Percentiles rank a stretch among this genome's conserved stretches.
Evolutionary conservation across 169 alveolate species (phyloP).

Genomic region (Perkinsus olseni): DNA sequence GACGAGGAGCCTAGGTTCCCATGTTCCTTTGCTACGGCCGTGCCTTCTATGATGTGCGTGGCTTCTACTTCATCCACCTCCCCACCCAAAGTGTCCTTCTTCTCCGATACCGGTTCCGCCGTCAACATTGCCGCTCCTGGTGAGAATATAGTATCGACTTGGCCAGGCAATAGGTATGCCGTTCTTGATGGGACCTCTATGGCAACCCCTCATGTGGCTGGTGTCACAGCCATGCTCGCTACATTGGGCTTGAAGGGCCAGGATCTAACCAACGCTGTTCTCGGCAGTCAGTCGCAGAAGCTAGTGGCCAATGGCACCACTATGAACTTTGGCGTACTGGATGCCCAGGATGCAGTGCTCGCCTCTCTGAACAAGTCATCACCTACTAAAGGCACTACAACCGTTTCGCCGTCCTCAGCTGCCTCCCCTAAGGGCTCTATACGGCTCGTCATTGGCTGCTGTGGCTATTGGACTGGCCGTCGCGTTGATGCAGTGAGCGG

Average conservation of each 20-base stretch:
- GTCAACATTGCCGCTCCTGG: constrained; percentile 41
- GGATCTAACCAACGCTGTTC: neutral
- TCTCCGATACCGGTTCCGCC: constrained; percentile 33
- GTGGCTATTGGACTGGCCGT: neutral
- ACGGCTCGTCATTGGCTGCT: neutral
- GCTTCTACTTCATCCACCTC: constrained; percentile 1
- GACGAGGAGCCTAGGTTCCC: constrained; percentile 35
- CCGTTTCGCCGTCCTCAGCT: neutral
- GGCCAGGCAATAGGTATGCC: constrained; percentile 26
- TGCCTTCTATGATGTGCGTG: constrained; percentile 25
- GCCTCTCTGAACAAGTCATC: neutral
- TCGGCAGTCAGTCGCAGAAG: neutral
- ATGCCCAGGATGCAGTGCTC: neutral
- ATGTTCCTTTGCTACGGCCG: constrained; percentile 24
- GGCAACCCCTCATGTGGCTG: constrained; percentile 40
- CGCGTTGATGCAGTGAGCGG: too few species aligned
- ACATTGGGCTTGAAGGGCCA: neutral
- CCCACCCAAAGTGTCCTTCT: constrained; percentile 14
- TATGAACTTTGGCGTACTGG: neutral
- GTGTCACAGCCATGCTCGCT: constrained; percentile 9
- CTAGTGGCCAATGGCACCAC: neutral
- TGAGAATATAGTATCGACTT: constrained; percentile 29
- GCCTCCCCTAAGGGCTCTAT: neutral
- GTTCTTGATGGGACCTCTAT: constrained; percentile 31
- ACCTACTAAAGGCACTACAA: neutral